Base-by-base conservation (phyloP, 805 yeast species). In the Ogataea paraovalis region DNA sequence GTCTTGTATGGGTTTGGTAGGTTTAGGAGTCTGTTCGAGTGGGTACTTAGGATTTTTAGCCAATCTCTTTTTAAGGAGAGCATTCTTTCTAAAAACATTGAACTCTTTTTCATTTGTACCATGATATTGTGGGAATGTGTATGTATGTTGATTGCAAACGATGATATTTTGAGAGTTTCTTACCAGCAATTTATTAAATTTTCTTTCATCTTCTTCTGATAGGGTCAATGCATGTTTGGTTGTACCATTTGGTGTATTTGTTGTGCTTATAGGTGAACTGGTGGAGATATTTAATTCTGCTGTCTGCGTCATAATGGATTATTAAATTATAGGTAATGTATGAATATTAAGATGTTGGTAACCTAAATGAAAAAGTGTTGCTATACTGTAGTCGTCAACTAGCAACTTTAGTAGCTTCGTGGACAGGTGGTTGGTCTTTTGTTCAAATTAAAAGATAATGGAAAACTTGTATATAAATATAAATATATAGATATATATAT, bases 21-120 rank as follows among this genome's bases (percentile, higher is more conserved):
- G 38, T 34, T 16, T 34, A 12, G 3, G 14, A 34, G 13, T 20
- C 21, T 34, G 21, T 23, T 51, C 53, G 8, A 42, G 34, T 6
- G 59, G 59, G 39, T 60, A 59, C 13, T 52, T 44, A 1, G 58
- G 45, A 44, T 58, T 52, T 25, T 42, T 40, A 10, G 39, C 18
- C 16, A 52, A 42, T 51, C 68, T 54, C 44, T 59, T 56, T 23
- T 53, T 50, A 32, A 50, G 43, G 18, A 64, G 43, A 9, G 65
- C 51, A 39, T 51, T 42, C 45, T 50, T 55, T 50, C 68, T 55
- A 41, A 54, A 56, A 7, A 42, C 41, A 8, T 39, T 51, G 44
- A 65, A 64, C 41, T 64, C 70, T 9, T 55, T 55, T 46, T 62
- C 68, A 27, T 57, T 53, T 6, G 69, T 63, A 33, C 69, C 69